Conservation (phyloP, 2,329 filamentous ascomycete species). For the Claviceps africana region DNA sequence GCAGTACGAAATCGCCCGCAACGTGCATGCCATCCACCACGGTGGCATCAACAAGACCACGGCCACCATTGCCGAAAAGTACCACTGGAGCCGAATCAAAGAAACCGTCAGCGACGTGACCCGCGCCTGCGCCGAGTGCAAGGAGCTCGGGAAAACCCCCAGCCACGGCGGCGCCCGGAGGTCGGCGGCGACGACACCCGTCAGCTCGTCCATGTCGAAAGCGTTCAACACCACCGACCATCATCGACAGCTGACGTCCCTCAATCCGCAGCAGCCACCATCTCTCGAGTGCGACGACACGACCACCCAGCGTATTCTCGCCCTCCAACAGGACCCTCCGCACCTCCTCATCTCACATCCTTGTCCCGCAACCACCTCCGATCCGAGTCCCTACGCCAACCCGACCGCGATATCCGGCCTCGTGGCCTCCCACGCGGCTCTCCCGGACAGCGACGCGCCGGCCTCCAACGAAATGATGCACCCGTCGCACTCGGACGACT, state of each 20-base stretch:
- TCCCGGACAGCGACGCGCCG: not conserved
- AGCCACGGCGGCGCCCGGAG: conserved; percentile 16
- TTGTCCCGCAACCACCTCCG: conserved; percentile 12
- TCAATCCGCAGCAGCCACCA: not conserved
- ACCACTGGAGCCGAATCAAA: conserved; percentile 97
- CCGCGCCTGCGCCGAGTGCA: conserved; percentile 80
- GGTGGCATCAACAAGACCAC: conserved; percentile 98
- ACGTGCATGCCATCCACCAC: conserved; percentile 61
- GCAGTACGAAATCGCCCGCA: conserved; percentile 79
- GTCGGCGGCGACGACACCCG: not conserved
- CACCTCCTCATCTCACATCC: conserved; percentile 15
- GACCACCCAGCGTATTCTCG: conserved; percentile 13
- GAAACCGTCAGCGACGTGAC: conserved; percentile 93
- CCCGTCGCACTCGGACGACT: conserved; percentile 10
- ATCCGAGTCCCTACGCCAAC: conserved; percentile 30
- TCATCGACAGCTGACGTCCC: not conserved
- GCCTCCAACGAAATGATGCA: not conserved
- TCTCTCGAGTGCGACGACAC: conserved; percentile 7
- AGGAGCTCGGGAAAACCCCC: conserved; percentile 54
- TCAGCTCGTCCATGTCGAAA: not conserved
- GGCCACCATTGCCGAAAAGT: conserved; percentile 80
- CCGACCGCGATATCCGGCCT: conserved; percentile 34
- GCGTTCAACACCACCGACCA: not conserved
- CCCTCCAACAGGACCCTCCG: conserved; percentile 17
- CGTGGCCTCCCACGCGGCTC: not conserved